Evolutionary conservation across 2,329 filamentous ascomycete species (phyloP), one percentile per base, ranked within the genome.

Genomic region (Pezicula radicicola): DNA sequence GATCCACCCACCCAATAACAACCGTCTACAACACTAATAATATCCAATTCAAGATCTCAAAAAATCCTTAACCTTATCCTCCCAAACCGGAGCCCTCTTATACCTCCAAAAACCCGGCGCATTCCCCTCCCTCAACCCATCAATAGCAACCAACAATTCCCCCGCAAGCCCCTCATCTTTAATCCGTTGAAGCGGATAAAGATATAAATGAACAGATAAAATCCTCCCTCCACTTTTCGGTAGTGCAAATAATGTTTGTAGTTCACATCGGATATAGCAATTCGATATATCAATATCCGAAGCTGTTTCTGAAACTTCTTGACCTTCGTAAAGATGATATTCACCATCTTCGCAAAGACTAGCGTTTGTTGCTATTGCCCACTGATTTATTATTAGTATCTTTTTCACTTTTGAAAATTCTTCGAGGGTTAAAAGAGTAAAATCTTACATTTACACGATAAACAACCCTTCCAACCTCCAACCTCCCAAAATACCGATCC

Each of bases 171-270:
- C 80, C 51, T 84, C 80, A 3, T 72, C 72, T 60, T 77, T 80
- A 46, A 85, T 65, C 50, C 79, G 70, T 39, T 59, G 58, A 6
- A 85, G 63, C 3, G 72, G 71, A 66, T 85, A 83, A 54, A 73
- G 68, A 64, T 83, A 84, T 18, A 81, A 84, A 66, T 84, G 81
- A 61, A 84, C 80, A 0, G 70, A 73, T 66, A 85, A 85, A 1
- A 84, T 73, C 16, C 84, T 44, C 12, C 78, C 80, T 46, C 70
- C 67, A 0, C 71, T 76, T 48, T 64, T 58, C 3, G 79, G 79
- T 33, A 85, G 60, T 1, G 81, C 72, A 68, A 83, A 80, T 41
- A 85, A 62, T 1, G 79, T 84, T 70, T 85, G 82, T 36, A 80
- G 68, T 63, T 85, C 82, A 55, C 73, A 78, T 8, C 82, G 69